Percentiles rank a stretch among this genome's conserved stretches.
These are phyloP conservation scores for Aspergillus pseudoglaucus DNA, from an alignment of 2,329 filamentous ascomycete genomes.

Conservation along the genomic window DNA sequence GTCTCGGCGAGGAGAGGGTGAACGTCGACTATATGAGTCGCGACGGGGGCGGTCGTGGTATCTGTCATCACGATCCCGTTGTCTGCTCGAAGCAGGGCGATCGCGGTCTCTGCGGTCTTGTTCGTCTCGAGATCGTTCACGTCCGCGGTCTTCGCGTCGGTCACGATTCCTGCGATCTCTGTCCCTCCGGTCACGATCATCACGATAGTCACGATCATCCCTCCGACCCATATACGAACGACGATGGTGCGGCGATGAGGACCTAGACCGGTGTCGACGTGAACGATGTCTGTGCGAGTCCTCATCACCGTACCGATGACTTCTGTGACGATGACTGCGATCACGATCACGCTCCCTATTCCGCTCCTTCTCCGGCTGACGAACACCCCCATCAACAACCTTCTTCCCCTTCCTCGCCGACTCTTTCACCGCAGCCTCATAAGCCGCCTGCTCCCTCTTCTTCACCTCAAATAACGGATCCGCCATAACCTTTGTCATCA, in stretches of 20 bases:
- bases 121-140: conserved; percentile 5
- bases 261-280: conserved; percentile 13
- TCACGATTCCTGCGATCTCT: conserved; percentile 12
- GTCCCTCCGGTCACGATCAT: conserved; percentile 15
- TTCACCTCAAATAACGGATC: conserved; percentile 93
- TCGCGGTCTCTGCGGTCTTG: conserved; percentile 16
- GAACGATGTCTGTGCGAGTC: conserved; percentile 19
- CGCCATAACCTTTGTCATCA: conserved; percentile 76
- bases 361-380: conserved; percentile 2
- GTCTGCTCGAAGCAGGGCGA: conserved; percentile 8
- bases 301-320: conserved; percentile 19
- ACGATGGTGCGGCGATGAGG: conserved; percentile 10
- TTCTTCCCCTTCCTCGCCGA: conserved; percentile 27
- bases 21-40: conserved; percentile 12
- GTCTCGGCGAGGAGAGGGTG: conserved; percentile 16
- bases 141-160: conserved; percentile 4
- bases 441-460: conserved; percentile 77
- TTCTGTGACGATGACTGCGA: conserved; percentile 16
- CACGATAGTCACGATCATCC: conserved; percentile 18
- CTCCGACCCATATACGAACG: conserved; percentile 18
- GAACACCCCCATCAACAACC: conserved; percentile 10
- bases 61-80: conserved; percentile 18
- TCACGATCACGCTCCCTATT: conserved; percentile 12
- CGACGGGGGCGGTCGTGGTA: conserved; percentile 17
- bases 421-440: conserved; percentile 51